Percentiles rank a stretch among this genome's conserved stretches.
Conservation (phyloP, 192 early-diverging fungal genomes). For the Coemansia reversa region DNA sequence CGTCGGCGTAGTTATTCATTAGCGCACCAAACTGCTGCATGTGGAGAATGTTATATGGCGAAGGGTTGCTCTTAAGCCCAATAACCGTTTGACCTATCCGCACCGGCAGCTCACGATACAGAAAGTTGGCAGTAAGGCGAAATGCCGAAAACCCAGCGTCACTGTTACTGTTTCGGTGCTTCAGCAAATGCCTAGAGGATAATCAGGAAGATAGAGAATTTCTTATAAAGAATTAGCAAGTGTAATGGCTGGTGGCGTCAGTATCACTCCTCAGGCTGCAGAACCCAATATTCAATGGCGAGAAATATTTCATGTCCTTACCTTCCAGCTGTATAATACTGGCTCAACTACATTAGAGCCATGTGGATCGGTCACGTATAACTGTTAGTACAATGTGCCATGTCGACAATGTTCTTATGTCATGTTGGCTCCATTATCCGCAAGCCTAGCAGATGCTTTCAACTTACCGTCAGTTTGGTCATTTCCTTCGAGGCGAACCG, state of each 20-base stretch:
- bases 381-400: neutral
- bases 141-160: conserved; percentile 43
- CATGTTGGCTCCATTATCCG: neutral
- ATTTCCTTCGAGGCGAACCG: conserved; percentile 52
- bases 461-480: conserved; percentile 50
- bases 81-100: conserved; percentile 58
- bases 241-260: neutral
- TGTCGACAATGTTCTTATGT: neutral
- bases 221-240: neutral
- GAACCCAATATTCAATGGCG: neutral
- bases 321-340: conserved; percentile 53
- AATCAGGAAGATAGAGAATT: conserved; percentile 4
- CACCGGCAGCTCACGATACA: conserved; percentile 60
- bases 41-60: conserved; percentile 47
- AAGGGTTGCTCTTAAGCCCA: conserved; percentile 49
- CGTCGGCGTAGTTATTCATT: conserved; percentile 54
- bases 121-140: conserved; percentile 54
- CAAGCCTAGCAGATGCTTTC: neutral
- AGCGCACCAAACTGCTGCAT: conserved; percentile 54
- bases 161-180: conserved; percentile 43
- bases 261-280: neutral
- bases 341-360: conserved; percentile 41
- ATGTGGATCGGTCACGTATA: neutral
- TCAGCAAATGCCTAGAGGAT: conserved; percentile 37
- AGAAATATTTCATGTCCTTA: conserved; percentile 8